phyloP scores from a whole-genome alignment of 1,284 basidiomycete genomes.

The Moesziomyces aphidis region DNA sequence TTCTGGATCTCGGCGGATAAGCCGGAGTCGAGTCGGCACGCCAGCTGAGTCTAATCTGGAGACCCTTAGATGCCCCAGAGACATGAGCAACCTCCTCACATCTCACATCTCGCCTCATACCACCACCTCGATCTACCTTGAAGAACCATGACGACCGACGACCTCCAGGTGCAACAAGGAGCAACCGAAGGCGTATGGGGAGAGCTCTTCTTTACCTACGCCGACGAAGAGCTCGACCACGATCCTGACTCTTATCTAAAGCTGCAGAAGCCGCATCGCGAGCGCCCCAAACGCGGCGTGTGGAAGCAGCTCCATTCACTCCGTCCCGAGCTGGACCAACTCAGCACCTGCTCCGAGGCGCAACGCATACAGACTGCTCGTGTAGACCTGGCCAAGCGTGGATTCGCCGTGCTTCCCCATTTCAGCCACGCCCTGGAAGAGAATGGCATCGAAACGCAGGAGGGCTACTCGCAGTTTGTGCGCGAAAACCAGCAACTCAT shows the following conservation, averaged over 20 bases:
- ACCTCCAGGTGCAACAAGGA: not conserved
- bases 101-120: not conserved
- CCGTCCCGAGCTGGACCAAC: constrained; percentile 12
- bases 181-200: constrained; percentile 7
- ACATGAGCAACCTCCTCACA: no score
- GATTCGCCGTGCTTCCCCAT: constrained; percentile 24
- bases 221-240: constrained; percentile 26
- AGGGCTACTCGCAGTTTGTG: constrained; percentile 19
- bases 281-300: constrained; percentile 18
- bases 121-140: not conserved
- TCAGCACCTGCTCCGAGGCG: constrained; percentile 2
- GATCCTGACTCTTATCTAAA: constrained; percentile 21
- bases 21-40: not conserved
- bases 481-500: constrained; percentile 26
- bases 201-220: constrained; percentile 25
- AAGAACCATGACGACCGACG: constrained; percentile 7
- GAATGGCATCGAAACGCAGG: constrained; percentile 18
- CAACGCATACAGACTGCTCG: constrained; percentile 7
- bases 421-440: constrained; percentile 11
- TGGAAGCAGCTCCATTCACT: constrained; percentile 31
- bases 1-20: not conserved
- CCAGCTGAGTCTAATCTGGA: not conserved
- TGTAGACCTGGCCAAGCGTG: constrained; percentile 11
- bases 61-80: not conserved
- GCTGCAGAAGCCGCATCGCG: constrained; percentile 17